Evolutionary conservation across 2,329 filamentous ascomycete species (phyloP), one percentile per base, ranked within the genome.

Genomic region (Tolypocladium pustulatum): DNA sequence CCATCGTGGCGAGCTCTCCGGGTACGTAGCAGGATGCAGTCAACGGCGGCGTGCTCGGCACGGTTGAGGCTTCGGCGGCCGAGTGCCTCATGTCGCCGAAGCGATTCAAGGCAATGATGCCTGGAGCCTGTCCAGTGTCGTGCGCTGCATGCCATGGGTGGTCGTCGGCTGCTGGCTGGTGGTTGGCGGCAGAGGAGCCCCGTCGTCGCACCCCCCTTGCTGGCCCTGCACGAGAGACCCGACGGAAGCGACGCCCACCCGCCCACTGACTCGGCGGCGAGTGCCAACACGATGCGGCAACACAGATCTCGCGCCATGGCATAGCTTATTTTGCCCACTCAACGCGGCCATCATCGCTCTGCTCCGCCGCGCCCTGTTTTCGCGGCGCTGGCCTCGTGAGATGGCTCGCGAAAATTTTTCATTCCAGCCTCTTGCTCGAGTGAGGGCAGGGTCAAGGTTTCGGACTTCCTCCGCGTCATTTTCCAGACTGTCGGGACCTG

Each of bases 401-500:
- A 52, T 17, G 8, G 2, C 17, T 13, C 17, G 49, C 10, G 49
- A 52, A n/a, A 51, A 38, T 5, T 52, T n/a, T 30, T n/a, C 27
- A 32, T 51, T 51, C 27, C 27, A n/a, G 30, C 17, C 17, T 52
- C 27, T 12, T 32, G 7, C 49, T 32, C 27, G 27, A 12, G 17
- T 20, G 49, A 52, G 49, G 46, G 49, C 49, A 52, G 49, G 49
- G 32, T 52, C 49, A 27, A 27, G 55, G 55, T 46, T 43, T 40
- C 54, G 54, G 54, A 40, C 38, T 25, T 6, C 22, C 37, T 46
- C 57, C 51, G 57, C 57, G 57, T 57, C 30, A 71, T 71, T 71
- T 71, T 71, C 69, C 69, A 71, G 58, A 66, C 67, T 69, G 68
- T 71, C 69, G 69, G 69, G 66, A 68, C 64, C 64, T 64, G 62